Conservation (phyloP, 1,284 basidiomycete genomes). For the Ustilago vetiveriae region DNA sequence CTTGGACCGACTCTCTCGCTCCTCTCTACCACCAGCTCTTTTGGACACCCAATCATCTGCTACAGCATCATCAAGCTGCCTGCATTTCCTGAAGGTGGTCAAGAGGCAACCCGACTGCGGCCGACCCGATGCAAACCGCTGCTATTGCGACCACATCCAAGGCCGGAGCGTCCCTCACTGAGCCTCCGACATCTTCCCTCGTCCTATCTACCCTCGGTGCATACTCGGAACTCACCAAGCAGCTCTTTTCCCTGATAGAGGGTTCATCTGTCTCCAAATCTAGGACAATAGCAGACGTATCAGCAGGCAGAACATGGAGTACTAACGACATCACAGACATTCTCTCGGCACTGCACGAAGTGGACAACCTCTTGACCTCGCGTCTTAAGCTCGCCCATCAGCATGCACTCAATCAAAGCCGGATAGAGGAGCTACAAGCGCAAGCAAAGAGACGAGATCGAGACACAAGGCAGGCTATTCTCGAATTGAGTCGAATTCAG, state of each 20-base stretch:
- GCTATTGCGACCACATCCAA: constrained; percentile 1
- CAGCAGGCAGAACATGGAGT: constrained; percentile 20
- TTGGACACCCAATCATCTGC: too few species aligned
- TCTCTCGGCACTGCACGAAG: constrained; percentile 21
- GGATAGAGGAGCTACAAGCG: constrained; percentile 25
- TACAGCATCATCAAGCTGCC: too few species aligned
- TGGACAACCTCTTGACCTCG: constrained; percentile 27
- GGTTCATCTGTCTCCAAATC: constrained; percentile 12
- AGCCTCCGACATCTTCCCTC: constrained; percentile 24
- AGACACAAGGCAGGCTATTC: constrained; percentile 35
- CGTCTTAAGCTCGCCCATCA: constrained; percentile 29
- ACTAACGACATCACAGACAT: constrained; percentile 7
- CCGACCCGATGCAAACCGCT: constrained; percentile 3
- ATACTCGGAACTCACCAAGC: constrained; percentile 41
- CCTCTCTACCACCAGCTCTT: not conserved
- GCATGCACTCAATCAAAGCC: constrained; percentile 46
- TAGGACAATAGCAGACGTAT: constrained; percentile 17
- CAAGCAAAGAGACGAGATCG: constrained; percentile 34
- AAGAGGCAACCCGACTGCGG: too few species aligned
- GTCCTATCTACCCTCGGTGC: constrained; percentile 39
- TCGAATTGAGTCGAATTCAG: constrained; percentile 35
- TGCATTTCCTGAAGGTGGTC: too few species aligned
- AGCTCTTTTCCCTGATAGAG: constrained; percentile 40
- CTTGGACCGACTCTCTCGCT: not conserved
- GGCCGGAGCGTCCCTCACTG: constrained; percentile 5